Evolutionary conservation across 495 filamentous ascomycete genomes (phyloP).

Genomic region (Aspergillus conjunctus): DNA sequence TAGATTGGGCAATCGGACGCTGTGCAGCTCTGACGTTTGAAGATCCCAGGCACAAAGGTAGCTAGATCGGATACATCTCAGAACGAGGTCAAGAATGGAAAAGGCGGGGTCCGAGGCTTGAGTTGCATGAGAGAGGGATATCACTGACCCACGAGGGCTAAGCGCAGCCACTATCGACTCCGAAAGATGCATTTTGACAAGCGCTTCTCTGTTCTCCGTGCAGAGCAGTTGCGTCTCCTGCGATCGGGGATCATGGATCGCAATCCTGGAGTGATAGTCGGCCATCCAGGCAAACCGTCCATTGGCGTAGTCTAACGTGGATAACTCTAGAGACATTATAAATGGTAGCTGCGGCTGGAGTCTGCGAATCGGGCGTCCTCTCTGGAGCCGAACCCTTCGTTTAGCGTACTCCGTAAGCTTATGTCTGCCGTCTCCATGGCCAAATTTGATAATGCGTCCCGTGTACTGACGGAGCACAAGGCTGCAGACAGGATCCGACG

Average conservation of each 20-base stretch:
- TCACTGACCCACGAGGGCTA: constrained; percentile 31
- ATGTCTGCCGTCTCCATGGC: background rate
- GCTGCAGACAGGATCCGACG: constrained; percentile 25
- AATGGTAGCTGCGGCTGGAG: constrained; percentile 4
- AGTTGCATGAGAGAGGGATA: background rate
- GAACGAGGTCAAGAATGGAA: background rate
- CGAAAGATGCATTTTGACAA: constrained; percentile 26
- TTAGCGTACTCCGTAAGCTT: constrained; percentile 23
- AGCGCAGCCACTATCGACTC: constrained; percentile 29
- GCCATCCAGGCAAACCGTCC: constrained; percentile 30
- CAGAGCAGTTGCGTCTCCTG: constrained; percentile 20
- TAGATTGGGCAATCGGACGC: constrained; percentile 29
- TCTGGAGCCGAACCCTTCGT: constrained; percentile 27
- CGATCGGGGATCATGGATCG: constrained; percentile 24
- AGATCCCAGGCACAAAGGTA: constrained; percentile 39
- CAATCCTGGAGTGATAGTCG: constrained; percentile 14
- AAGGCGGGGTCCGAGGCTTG: background rate
- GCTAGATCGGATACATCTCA: constrained; percentile 12
- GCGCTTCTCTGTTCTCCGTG: constrained; percentile 35
- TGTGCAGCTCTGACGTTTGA: constrained; percentile 22
- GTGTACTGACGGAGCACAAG: constrained; percentile 21
- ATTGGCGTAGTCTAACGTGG: constrained; percentile 27
- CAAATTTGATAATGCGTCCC: constrained; percentile 5
- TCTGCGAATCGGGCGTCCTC: constrained; percentile 21
- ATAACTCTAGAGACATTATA: background rate